Base-by-base conservation (phyloP, 106 monocot species). In the Narthecium ossifragum region DNA sequence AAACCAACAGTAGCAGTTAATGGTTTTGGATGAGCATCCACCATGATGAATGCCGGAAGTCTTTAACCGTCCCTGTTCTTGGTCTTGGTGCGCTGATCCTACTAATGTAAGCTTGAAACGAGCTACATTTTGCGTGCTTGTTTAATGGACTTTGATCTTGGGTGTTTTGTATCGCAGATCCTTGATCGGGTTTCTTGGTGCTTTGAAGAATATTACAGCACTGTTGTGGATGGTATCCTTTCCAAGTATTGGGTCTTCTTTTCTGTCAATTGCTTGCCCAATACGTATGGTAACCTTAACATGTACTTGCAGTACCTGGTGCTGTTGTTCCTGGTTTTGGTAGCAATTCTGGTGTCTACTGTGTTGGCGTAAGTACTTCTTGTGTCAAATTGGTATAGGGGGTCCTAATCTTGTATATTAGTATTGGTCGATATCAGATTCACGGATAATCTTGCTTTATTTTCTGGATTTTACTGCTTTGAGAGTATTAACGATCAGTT, bases 1-100 rank as follows among this genome's bases (percentile, higher is more conserved):
- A n/a, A n/a, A n/a, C n/a, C n/a, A n/a, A n/a, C n/a, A n/a, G n/a
- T n/a, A n/a, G n/a, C n/a, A n/a, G n/a, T n/a, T n/a, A n/a, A n/a
- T n/a, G n/a, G n/a, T n/a, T n/a, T n/a, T 94, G 93, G 93, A 82
- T 94, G 89, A 83, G 83, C 71, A 85, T 66, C 13, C 93, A 86
- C 46, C 75, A 85, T n/a, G 93, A 94, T 51, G 80, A 74, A 27
- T 94, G 93, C 64, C 82, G 75, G 51, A 89, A 73, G 67, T 80
- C 89, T 26, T 67, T 94, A 52, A 83, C 85, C 8, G 51, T 94
- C 34, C 93, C 93, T 45, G 93, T 90, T 50, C 71, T 94, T 59
- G 82, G 72, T 51, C 85, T 94, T 46, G 93, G 93, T 25, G 89
- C 70, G 46, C 27, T 82, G 31, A 89, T 94, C 36, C 70, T 94